A percentile compares a stretch with the other conserved stretches of the same genome.
Conservation (phyloP, 768 basidiomycete species). For the Boletellus sp. region DNA sequence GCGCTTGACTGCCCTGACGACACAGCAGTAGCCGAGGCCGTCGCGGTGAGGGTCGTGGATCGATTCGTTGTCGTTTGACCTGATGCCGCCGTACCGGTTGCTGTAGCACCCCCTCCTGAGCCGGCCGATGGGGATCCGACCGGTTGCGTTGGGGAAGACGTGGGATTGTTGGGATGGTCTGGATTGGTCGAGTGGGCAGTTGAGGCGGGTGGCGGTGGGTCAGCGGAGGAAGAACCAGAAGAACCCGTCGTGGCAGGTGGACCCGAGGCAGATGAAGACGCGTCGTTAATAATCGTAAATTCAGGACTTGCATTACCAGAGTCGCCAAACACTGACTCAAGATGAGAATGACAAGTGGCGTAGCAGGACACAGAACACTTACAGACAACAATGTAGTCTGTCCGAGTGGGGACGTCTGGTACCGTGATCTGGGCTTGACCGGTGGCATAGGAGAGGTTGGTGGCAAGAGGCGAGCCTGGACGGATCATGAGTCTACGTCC, state of each 20-base stretch:
- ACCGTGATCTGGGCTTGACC: slow-evolving; percentile 35
- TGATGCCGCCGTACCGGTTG: slow-evolving; percentile 3
- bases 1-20: slow-evolving; percentile 19
- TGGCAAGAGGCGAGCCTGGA: slow-evolving; percentile 35
- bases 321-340: slow-evolving; percentile 34
- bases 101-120: neutral
- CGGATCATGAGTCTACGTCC: slow-evolving; percentile 6
- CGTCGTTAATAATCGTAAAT: slow-evolving; percentile 55
- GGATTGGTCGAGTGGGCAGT: neutral
- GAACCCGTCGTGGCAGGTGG: slow-evolving; percentile 4
- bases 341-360: neutral
- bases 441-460: slow-evolving; percentile 28
- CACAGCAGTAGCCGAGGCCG: slow-evolving; percentile 1
- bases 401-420: slow-evolving; percentile 30
- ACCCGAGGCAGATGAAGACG: slow-evolving; percentile 33
- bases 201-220: neutral
- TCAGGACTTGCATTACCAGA: slow-evolving; percentile 40
- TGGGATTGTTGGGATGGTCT: neutral
- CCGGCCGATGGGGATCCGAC: neutral
- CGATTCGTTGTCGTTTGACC: neutral
- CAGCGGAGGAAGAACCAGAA: slow-evolving; percentile 2
- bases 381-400: slow-evolving; percentile 37
- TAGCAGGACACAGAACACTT: slow-evolving; percentile 12
- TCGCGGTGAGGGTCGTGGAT: slow-evolving; percentile 4
- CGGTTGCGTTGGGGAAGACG: neutral